phyloP scores from a whole-genome alignment of 176 grass and related monocot species.

The Themeda triandra region DNA sequence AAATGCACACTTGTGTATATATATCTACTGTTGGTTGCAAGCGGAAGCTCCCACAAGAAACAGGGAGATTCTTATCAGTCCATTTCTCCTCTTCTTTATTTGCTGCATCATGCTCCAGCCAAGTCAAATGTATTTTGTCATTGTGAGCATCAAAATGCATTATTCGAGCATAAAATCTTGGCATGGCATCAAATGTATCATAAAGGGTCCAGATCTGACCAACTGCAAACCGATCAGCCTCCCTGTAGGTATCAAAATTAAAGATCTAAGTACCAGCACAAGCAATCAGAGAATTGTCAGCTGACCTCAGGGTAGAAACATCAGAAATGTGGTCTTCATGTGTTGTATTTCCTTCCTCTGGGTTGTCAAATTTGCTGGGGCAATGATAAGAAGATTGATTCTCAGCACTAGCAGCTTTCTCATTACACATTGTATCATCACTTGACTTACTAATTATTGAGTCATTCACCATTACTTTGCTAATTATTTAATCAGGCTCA shows the following conservation, averaged over 20 bases:
- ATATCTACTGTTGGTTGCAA: conserved; percentile 36
- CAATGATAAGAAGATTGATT: background rate
- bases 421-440: background rate
- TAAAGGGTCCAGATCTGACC: conserved; percentile 91
- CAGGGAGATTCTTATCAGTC: conserved; percentile 57
- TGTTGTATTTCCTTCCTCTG: background rate
- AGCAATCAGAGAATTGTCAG: background rate
- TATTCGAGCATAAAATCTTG: conserved; percentile 84
- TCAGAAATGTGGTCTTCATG: background rate
- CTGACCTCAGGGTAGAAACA: background rate
- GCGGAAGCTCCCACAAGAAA: conserved; percentile 70
- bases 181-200: conserved; percentile 79
- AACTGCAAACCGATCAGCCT: conserved; percentile 41
- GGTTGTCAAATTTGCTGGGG: background rate
- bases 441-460: no score
- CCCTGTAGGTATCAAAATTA: conserved; percentile 75
- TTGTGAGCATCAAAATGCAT: conserved; percentile 35
- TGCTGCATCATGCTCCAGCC: conserved; percentile 53
- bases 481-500: no score
- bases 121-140: conserved; percentile 60
- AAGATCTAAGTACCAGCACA: conserved; percentile 53
- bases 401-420: background rate
- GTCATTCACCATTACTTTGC: no score
- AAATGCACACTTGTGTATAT: background rate
- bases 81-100: conserved; percentile 51